Base-by-base conservation (phyloP, 495 filamentous ascomycete genomes). In the Jackrogersella multiformis region DNA sequence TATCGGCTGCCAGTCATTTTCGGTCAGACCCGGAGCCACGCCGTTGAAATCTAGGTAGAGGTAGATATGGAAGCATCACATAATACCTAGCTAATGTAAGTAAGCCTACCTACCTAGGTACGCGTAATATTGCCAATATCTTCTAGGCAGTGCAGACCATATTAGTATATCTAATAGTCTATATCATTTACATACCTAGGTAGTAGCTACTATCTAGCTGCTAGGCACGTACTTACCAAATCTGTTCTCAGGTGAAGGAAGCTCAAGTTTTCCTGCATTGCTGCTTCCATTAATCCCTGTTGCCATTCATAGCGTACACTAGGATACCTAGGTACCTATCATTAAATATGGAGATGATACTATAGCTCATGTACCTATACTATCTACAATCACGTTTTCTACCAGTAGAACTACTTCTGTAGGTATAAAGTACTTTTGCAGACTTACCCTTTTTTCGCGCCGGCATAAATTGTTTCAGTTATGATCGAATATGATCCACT, bases 401-500 rank as follows among this genome's bases (percentile, higher is more conserved):
- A 26, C 5, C 23, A 10, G 15, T n/a, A n/a, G 45, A 28, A n/a
- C n/a, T n/a, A n/a, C n/a, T n/a, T n/a, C n/a, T 8, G 2, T 10
- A 32, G 18, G 45, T 49, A 15, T 18, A 49, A 10, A 18, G 8
- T 53, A 53, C 49, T 23, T 23, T 30, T 32, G 45, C 18, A 23
- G 18, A 12, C 32, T 24, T 35, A 13, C 30, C 16, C 10, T 2
- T 38, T 41, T 42, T 23, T 21, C 10, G 41, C 45, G 48, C 48
- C 55, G 46, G 63, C 63, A 56, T 65, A 61, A 56, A 69, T 65
- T 20, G 66, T 65, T 69, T 69, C 61, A 69, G 61, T 64, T 65
- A 61, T 64, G 66, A 69, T 64, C 66, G 30, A 69, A 69, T 61
- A 26, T 24, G 9, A 32, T 57, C 66, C 66, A 69, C 61, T 65